Evolutionary conservation across 2,329 filamentous ascomycete genomes (phyloP).

Genomic region (Nemania sp.): DNA sequence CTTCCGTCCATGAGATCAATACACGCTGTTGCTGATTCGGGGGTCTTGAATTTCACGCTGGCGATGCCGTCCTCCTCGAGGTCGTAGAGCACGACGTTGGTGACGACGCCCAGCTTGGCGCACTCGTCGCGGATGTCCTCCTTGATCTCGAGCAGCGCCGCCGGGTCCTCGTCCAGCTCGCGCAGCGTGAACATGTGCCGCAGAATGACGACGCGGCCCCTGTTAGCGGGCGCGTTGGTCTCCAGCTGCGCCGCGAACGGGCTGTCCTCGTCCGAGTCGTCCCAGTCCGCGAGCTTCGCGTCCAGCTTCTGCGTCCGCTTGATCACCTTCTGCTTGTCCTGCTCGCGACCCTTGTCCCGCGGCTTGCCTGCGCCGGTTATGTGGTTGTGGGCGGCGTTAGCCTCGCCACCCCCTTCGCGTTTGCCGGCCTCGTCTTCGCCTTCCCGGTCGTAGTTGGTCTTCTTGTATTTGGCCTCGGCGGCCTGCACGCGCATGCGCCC

Average conservation of each 20-base stretch:
- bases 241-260: slow-evolving; percentile 56
- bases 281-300: slow-evolving; percentile 92
- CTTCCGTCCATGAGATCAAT: slow-evolving; percentile 77
- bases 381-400: slow-evolving; percentile 33
- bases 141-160: slow-evolving; percentile 85
- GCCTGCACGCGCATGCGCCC: slow-evolving; percentile 79
- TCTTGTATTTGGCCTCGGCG: slow-evolving; percentile 92
- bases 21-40: slow-evolving; percentile 72
- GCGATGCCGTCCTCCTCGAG: slow-evolving; percentile 82
- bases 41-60: slow-evolving; percentile 77
- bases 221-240: slow-evolving; percentile 50
- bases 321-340: slow-evolving; percentile 87
- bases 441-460: slow-evolving; percentile 66
- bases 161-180: slow-evolving; percentile 83
- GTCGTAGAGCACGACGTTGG: slow-evolving; percentile 90
- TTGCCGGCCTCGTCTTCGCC: slow-evolving; percentile 30
- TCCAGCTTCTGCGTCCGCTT: slow-evolving; percentile 89
- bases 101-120: slow-evolving; percentile 81
- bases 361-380: slow-evolving; percentile 49
- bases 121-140: slow-evolving; percentile 93
- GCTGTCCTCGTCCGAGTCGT: slow-evolving; percentile 69
- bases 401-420: slow-evolving; percentile 5
- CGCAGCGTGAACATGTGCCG: slow-evolving; percentile 90
- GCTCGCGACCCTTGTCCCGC: slow-evolving; percentile 54
- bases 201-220: slow-evolving; percentile 82